Base-by-base conservation (phyloP, 2,329 filamentous ascomycete genomes). In the Botryotinia calthae region DNA sequence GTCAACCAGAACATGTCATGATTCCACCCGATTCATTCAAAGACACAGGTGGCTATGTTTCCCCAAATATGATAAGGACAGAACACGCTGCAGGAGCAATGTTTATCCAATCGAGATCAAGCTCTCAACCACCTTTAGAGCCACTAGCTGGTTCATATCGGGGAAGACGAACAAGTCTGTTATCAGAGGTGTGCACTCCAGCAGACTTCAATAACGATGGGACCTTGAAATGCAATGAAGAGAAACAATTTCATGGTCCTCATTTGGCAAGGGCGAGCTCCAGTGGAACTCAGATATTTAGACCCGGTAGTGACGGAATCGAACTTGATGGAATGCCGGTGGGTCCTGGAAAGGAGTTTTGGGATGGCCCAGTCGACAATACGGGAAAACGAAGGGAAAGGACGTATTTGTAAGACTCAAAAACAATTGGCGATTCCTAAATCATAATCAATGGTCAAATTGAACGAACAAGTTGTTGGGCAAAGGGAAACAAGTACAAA, bases 211-310 rank as follows among this genome's bases (percentile, higher is more conserved):
- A 56, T 2, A n/a, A 68, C 5, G n/a, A 68, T 18, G 65, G 65
- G 3, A 68, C 37, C 31, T 70, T 70, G 28, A 51, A 64, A 42
- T 10, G 58, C 28, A 22, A 44, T 48, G 40, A 42, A 44, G 44
- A 58, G 31, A 34, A 40, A 31, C 20, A 66, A 42, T 34, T 16
- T 22, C 12, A 58, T 20, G 61, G 44, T 10, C 73, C 66, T 44
- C 75, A 68, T 40, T 40, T 80, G 18, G 67, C 59, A 44, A 76
- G 79, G 65, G 75, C 73, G 25, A 81, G 77, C 63, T 79, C 75
- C 10, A 79, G 74, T 73, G 79, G 79, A 48, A 79, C 78, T 16
- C 79, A 80, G 59, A 72, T 81, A 42, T 79, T 80, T 65, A 78
- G 70, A 20, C 76, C 77, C 1, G 69, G 46, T 62, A 70, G 73